Percentiles rank a stretch among this genome's conserved stretches.
Evolutionary conservation across 371 early-diverging fungal genomes (phyloP).

Genomic region (Lichtheimia hyalospora): DNA sequence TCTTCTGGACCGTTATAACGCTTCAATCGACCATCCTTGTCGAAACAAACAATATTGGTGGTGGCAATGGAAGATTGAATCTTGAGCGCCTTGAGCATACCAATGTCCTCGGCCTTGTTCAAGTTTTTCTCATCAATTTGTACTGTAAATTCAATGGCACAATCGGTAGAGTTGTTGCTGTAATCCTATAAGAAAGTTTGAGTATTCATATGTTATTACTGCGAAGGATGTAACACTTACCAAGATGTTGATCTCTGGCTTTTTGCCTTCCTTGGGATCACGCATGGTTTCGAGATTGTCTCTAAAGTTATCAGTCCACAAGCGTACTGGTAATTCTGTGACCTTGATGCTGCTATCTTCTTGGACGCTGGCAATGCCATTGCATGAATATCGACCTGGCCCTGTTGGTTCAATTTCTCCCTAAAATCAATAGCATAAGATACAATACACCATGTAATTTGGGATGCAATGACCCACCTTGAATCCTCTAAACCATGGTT

Average conservation of each 20-base stretch:
- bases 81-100: slow-evolving; percentile 86
- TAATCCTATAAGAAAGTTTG: slow-evolving; percentile 50
- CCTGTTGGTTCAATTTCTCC: slow-evolving; percentile 65
- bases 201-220: neutral
- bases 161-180: slow-evolving; percentile 82
- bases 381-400: slow-evolving; percentile 67
- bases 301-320: slow-evolving; percentile 97
- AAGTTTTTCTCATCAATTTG: slow-evolving; percentile 71
- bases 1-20: slow-evolving; percentile 84
- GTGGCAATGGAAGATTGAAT: slow-evolving; percentile 71
- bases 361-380: slow-evolving; percentile 72
- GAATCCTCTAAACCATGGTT: slow-evolving; percentile 98
- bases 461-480: slow-evolving; percentile 33
- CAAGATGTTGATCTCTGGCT: slow-evolving; percentile 23
- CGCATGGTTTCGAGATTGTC: slow-evolving; percentile 74
- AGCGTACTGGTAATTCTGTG: slow-evolving; percentile 93
- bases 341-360: slow-evolving; percentile 85
- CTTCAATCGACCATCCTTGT: slow-evolving; percentile 86
- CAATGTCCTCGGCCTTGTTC: slow-evolving; percentile 73
- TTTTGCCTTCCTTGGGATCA: slow-evolving; percentile 41
- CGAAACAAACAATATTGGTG: slow-evolving; percentile 98
- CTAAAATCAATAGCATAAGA: slow-evolving; percentile 11
- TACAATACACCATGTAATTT: neutral
- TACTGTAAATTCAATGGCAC: slow-evolving; percentile 85
- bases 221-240: slow-evolving; percentile 11